These are phyloP conservation scores for Picochlorum sp. DNA, from an alignment of 139 green algal species.

Conservation along the genomic window DNA sequence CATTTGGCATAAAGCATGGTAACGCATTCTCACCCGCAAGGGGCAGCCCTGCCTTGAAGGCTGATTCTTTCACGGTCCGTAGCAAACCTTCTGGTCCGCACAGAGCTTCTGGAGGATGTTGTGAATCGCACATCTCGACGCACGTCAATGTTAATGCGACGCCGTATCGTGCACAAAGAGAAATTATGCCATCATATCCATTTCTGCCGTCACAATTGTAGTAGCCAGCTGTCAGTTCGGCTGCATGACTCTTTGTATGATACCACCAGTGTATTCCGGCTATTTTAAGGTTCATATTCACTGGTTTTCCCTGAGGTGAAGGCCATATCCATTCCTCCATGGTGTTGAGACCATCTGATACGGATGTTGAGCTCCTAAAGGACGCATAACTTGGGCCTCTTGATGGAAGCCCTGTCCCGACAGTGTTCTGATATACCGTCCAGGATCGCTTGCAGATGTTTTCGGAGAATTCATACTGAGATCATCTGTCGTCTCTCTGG, in stretches of 20 bases:
- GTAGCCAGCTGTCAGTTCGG: conserved; percentile 93
- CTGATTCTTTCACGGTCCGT: conserved; percentile 49
- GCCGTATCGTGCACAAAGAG: conserved; percentile 60
- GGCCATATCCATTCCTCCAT: conserved; percentile 10
- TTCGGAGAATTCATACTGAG: not conserved
- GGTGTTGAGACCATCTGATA: conserved; percentile 7
- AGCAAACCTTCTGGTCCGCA: conserved; percentile 87
- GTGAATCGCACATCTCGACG: conserved; percentile 92
- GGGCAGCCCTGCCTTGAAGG: conserved; percentile 45
- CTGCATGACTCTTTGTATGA: conserved; percentile 71
- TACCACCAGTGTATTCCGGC: conserved; percentile 91
- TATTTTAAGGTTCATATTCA: conserved; percentile 38
- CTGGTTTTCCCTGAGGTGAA: conserved; percentile 4
- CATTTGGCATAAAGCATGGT: conserved; percentile 57
- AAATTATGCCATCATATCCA: conserved; percentile 69
- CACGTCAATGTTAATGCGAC: conserved; percentile 89
- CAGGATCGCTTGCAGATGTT: not conserved
- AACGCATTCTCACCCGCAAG: conserved; percentile 91
- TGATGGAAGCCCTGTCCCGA: not conserved
- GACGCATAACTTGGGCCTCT: conserved; percentile 7
- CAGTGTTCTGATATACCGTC: not conserved
- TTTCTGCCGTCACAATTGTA: conserved; percentile 70
- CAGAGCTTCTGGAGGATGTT: conserved; percentile 78
- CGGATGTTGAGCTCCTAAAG: conserved; percentile 5
- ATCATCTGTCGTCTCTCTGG: not conserved